These are phyloP conservation scores for Trapa incisa DNA, from an alignment of 345 rosid genomes.

Conservation along the genomic window DNA sequence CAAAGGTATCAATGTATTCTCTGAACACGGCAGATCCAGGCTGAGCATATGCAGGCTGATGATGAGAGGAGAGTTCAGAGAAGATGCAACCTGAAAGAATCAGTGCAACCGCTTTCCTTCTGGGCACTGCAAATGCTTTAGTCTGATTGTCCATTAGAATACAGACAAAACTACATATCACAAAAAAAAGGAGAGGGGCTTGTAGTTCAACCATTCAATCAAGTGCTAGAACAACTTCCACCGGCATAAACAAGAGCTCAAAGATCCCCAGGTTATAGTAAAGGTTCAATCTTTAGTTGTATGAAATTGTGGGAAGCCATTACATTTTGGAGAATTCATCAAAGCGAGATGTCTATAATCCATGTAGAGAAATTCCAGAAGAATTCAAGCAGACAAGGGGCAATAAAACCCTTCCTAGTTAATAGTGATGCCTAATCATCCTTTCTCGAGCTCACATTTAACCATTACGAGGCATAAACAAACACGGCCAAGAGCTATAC, in stretches of 20 bases:
- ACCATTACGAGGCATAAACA: not conserved
- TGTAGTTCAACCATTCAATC: not conserved
- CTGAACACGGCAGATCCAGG: constrained; percentile 33
- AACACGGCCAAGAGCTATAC: not conserved
- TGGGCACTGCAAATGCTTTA: constrained; percentile 72
- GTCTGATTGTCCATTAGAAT: constrained; percentile 37
- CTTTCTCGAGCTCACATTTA: not conserved
- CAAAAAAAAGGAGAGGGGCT: not conserved
- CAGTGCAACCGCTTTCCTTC: constrained; percentile 50
- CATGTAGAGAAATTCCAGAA: not conserved
- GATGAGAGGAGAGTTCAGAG: constrained; percentile 20
- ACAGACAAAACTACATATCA: not conserved
- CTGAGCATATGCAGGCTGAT: constrained; percentile 26
- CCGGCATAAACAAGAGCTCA: not conserved
- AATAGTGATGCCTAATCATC: too few species aligned
- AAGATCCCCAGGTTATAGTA: not conserved
- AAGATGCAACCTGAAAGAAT: constrained; percentile 44
- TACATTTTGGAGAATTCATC: not conserved
- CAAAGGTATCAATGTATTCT: constrained; percentile 79
- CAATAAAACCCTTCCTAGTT: too few species aligned
- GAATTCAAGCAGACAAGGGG: too few species aligned
- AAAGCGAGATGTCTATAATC: not conserved
- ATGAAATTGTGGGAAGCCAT: not conserved
- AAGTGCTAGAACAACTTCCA: not conserved
- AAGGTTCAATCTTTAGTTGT: constrained; percentile 1